phyloP scores from a whole-genome alignment of 441 rosid species.

The Bocquillonia castaneifolia region DNA sequence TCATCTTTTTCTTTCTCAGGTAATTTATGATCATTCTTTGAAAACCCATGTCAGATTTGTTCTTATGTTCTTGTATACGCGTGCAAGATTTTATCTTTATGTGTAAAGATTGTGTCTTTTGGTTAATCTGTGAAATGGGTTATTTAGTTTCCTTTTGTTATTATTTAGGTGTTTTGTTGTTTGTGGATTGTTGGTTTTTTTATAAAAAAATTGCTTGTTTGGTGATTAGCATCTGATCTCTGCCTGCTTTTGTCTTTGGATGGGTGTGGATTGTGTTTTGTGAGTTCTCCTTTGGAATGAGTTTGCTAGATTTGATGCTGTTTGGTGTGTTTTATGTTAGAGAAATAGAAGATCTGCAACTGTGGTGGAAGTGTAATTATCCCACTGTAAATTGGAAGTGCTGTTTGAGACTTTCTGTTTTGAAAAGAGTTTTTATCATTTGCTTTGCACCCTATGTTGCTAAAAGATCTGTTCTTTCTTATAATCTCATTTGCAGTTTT shows the following conservation, averaged over 20 bases:
- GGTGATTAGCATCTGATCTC: background rate
- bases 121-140: background rate
- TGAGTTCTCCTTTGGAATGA: background rate
- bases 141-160: background rate
- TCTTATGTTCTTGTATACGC: background rate
- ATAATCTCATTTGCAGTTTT: background rate
- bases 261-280: too few relatives aligned
- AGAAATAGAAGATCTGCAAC: constrained; percentile 7
- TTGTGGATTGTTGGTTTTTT: background rate
- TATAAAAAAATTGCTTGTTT: too few relatives aligned
- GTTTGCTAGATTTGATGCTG: constrained; percentile 3
- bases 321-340: background rate
- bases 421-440: background rate
- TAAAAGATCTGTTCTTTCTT: background rate
- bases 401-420: background rate
- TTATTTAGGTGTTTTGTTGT: background rate
- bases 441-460: background rate
- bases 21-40: background rate
- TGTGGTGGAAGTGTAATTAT: background rate
- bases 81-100: background rate
- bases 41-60: background rate
- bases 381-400: background rate
- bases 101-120: background rate
- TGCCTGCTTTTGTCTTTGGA: background rate
- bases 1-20: constrained; percentile 17